These are phyloP conservation scores for Candida ascalaphidarum DNA, from an alignment of 805 yeast genomes.

Conservation along the genomic window DNA sequence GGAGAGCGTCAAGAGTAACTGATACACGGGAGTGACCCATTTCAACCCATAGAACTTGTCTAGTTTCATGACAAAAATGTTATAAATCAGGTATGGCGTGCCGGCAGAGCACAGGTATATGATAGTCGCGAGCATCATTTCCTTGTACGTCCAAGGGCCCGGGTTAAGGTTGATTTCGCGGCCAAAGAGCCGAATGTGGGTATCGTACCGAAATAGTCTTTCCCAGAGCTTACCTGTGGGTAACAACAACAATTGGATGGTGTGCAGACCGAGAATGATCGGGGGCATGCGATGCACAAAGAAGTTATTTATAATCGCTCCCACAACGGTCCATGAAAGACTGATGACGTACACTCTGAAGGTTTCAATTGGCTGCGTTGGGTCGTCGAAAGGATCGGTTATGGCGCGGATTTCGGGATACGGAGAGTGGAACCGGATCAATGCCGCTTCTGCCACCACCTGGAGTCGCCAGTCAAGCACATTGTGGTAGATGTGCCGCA, in stretches of 20 bases:
- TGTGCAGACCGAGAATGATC: conserved; percentile 34
- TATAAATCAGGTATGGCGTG: conserved; percentile 33
- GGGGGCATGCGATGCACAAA: conserved; percentile 48
- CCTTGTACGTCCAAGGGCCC: conserved; percentile 36
- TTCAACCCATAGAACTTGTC: conserved; percentile 33
- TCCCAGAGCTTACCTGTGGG: conserved; percentile 39
- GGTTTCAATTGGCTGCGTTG: conserved; percentile 40
- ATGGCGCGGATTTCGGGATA: conserved; percentile 63
- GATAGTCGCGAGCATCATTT: conserved; percentile 37
- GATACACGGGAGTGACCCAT: conserved; percentile 44
- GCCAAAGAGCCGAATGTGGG: conserved; percentile 14
- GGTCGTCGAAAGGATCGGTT: conserved; percentile 52
- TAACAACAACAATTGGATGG: conserved; percentile 37
- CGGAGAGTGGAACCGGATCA: conserved; percentile 40
- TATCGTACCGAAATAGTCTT: conserved; percentile 15
- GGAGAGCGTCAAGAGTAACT: conserved; percentile 41
- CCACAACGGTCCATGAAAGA: conserved; percentile 42
- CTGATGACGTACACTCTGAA: conserved; percentile 49
- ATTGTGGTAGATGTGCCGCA: conserved; percentile 11
- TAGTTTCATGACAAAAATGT: conserved; percentile 35
- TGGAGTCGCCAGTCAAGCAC: conserved; percentile 22
- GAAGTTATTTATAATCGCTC: conserved; percentile 48
- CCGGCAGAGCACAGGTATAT: conserved; percentile 35
- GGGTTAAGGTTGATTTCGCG: conserved; percentile 23
- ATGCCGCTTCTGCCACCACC: conserved; percentile 33